Evolutionary conservation across 495 filamentous ascomycete genomes (phyloP).

Genomic region (Penicillium cosmopolitanum): DNA sequence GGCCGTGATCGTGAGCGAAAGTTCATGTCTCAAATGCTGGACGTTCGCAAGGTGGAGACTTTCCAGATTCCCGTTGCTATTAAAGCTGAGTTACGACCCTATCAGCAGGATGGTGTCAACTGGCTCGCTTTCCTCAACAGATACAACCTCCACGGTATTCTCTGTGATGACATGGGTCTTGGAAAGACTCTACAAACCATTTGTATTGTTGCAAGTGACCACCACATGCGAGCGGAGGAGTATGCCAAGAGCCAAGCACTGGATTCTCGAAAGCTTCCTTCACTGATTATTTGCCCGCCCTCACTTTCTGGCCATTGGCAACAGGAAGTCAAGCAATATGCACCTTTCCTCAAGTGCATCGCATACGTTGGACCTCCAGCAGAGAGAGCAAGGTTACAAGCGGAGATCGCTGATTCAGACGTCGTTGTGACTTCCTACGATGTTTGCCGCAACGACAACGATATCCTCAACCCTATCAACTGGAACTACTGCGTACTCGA

Average conservation of each 20-base stretch:
- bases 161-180: constrained; percentile 99
- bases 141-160: constrained; percentile 95
- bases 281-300: constrained; percentile 92
- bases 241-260: constrained; percentile 75
- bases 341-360: constrained; percentile 86
- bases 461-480: constrained; percentile 76
- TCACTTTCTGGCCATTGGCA: constrained; percentile 99
- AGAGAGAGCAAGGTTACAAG: constrained; percentile 71
- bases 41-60: constrained; percentile 91
- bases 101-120: constrained; percentile 98
- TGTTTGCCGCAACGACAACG: constrained; percentile 91
- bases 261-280: constrained; percentile 81
- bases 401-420: constrained; percentile 73
- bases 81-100: constrained; percentile 92
- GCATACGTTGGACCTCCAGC: constrained; percentile 88
- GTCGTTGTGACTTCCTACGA: constrained; percentile 98
- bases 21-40: constrained; percentile 95
- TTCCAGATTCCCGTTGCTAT: constrained; percentile 95
- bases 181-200: constrained; percentile 97
- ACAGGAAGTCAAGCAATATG: constrained; percentile 93
- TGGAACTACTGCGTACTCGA: constrained; percentile 99
- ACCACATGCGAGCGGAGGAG: constrained; percentile 90
- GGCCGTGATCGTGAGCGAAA: constrained; percentile 91
- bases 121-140: constrained; percentile 98
- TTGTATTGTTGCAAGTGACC: constrained; percentile 96